Base-by-base conservation (phyloP, 768 basidiomycete species). In the Lentinula raphanica region DNA sequence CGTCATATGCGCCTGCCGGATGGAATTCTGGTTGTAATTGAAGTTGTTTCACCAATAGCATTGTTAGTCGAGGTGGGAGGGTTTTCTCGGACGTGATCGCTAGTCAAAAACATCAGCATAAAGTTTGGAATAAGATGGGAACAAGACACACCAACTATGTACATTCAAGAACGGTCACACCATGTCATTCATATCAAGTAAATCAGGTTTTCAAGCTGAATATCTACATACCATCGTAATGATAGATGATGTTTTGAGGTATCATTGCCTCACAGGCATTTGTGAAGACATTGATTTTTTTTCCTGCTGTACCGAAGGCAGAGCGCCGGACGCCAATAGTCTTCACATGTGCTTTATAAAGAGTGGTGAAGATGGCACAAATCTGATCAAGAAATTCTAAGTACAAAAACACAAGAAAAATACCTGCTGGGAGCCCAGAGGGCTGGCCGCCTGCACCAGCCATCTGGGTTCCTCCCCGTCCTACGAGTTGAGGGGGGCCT, bases 311-410 rank as follows among this genome's bases (percentile, higher is more conserved):
- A 19, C 85, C 85, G 54, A 76, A 85, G 12, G 73, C 80, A 15
- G 83, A 76, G 35, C 89, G 77, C 58, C 76, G 82, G 29, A 89
- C 86, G 5, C 88, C 88, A 42, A 87, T 72, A 8, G 85, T 74
- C n/a, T 70, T 63, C 11, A 77, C 68, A 59, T 71, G 69, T 0
- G 59, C 68, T 69, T 69, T 9, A 55, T 48, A 62, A 54, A 38
- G 35, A 27, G 23, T 31, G n/a, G 3, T 8, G 13, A 9, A 46
- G 48, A 29, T 39, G 27, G 21, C 48, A 35, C 15, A 35, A 28
- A 39, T 15, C 9, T 25, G 21, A 15, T 54, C 53, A 54, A 35
- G 9, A 21, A 39, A 17, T 39, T 42, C 53, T 23, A 40, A 13
- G 27, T 21, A 40, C 39, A 23, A 40, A 17, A 27, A 21, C 23